Base-by-base conservation (phyloP, 2,329 filamentous ascomycete species). In the Mycogone perniciosa region DNA sequence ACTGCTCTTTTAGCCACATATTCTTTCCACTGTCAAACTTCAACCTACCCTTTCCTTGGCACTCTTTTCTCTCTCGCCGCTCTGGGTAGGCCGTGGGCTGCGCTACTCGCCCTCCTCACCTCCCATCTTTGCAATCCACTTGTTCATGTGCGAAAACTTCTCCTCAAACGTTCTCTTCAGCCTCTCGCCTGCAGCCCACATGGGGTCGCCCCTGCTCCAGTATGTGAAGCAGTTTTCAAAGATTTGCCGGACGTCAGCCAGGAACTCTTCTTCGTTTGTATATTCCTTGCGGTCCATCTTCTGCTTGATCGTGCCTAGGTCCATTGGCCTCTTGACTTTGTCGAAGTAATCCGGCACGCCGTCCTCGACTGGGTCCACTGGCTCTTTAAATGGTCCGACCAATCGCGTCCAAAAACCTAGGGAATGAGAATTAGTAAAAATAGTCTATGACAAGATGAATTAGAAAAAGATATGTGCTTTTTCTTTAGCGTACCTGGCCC, bases 381-480 rank as follows among this genome's bases (percentile, higher is more conserved):
- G 76, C 27, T 83, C 75, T 41, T 75, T 76, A 64, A 85, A 84
- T 0, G 80, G 79, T 0, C 79, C 79, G 3, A 84, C 80, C 0
- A 84, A 71, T n/a, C 81, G 77, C 0, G 81, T 84, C 81, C 81
- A 85, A 62, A 81, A 84, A 6, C 81, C 80, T 82, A 47, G 27
- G 2, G 11, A 13, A 4, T 30, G 39, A 20, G 31, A n/a, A 10
- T n/a, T 20, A 20, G 20, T 20, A 20, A 20, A 27, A 4, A 13
- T 13, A 31, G 6, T 13, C 34, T 45, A 39, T 44, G n/a, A 11
- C 5, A 43, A 2, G 30, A 5, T 1, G 10, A 46, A 26, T 5
- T 7, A 13, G 37, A 26, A 11, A 35, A 37, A 10, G 11, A 20
- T 5, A 33, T 10, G 9, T 4, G 8, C 5, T 8, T 13, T 26